These are phyloP conservation scores for Leptographium galeiforme DNA, from an alignment of 2,329 filamentous ascomycete genomes.

Conservation along the genomic window DNA sequence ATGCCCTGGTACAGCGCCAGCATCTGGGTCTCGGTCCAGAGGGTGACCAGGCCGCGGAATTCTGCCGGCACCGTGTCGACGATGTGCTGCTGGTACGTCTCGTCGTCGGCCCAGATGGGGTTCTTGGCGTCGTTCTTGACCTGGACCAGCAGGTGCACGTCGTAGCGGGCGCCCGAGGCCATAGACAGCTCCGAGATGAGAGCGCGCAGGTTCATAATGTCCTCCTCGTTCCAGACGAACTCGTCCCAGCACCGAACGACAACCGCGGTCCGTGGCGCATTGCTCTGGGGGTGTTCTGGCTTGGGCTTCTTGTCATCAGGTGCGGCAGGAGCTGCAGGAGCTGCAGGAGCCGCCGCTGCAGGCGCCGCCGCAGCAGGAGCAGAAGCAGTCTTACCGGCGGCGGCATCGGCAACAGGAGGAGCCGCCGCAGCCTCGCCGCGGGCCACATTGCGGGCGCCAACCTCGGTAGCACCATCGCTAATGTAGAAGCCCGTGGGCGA, in stretches of 20 bases:
- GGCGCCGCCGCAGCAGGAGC: too few relatives aligned
- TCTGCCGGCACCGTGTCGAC: slow-evolving; percentile 62
- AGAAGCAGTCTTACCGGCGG: background rate
- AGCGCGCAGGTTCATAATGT: slow-evolving; percentile 68
- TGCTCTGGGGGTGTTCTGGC: slow-evolving; percentile 1
- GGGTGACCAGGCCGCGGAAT: slow-evolving; percentile 74
- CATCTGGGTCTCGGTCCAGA: slow-evolving; percentile 96
- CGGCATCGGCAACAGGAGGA: background rate
- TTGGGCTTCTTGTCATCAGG: background rate
- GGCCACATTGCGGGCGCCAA: background rate
- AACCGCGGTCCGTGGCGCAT: slow-evolving; percentile 53
- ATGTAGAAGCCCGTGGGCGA: slow-evolving; percentile 39
- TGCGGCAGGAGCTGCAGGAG: background rate
- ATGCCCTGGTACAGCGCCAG: slow-evolving; percentile 77
- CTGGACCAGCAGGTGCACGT: slow-evolving; percentile 74
- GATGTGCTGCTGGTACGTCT: slow-evolving; percentile 53
- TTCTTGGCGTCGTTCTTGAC: slow-evolving; percentile 62
- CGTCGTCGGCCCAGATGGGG: slow-evolving; percentile 65
- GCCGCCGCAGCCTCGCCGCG: background rate
- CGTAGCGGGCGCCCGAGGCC: slow-evolving; percentile 73
- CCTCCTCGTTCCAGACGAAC: slow-evolving; percentile 65
- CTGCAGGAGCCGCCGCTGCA: too few relatives aligned
- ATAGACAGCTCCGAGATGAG: slow-evolving; percentile 73
- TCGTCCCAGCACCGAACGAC: slow-evolving; percentile 74
- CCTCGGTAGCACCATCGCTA: slow-evolving; percentile 12